A percentile compares a stretch with the other conserved stretches of the same genome.
Evolutionary conservation across 2,329 filamentous ascomycete genomes (phyloP).

Genomic region (Penicillium aurantiogriseum): DNA sequence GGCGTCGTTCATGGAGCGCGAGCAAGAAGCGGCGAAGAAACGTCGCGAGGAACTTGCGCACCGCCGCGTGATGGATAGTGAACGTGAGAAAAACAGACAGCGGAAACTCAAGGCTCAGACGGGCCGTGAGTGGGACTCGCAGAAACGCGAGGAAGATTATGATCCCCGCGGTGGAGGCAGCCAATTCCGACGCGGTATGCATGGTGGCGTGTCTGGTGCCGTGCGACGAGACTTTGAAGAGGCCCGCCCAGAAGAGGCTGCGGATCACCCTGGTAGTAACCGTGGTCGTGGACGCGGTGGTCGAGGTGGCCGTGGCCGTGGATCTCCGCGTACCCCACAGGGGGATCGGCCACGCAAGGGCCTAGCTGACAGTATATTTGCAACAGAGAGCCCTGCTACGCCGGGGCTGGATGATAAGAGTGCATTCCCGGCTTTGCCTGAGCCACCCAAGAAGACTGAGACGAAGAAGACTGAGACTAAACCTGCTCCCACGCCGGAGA

Average conservation of each 20-base stretch:
- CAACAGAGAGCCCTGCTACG: slow-evolving; percentile 14
- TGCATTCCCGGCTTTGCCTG: slow-evolving; percentile 39
- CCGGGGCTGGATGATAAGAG: slow-evolving; percentile 31
- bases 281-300: slow-evolving; percentile 32
- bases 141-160: slow-evolving; percentile 59
- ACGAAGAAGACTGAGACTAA: background rate
- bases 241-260: slow-evolving; percentile 24
- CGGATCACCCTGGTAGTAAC: slow-evolving; percentile 22
- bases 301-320: slow-evolving; percentile 29
- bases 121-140: slow-evolving; percentile 62
- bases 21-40: slow-evolving; percentile 57
- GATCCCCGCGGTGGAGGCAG: slow-evolving; percentile 42
- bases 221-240: slow-evolving; percentile 32
- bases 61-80: slow-evolving; percentile 59
- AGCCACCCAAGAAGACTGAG: slow-evolving; percentile 23
- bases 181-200: slow-evolving; percentile 51
- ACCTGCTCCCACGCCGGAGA: slow-evolving; percentile 1
- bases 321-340: slow-evolving; percentile 25
- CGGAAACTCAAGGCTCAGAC: slow-evolving; percentile 59
- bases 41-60: slow-evolving; percentile 52
- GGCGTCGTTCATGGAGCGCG: slow-evolving; percentile 62
- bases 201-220: slow-evolving; percentile 50
- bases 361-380: slow-evolving; percentile 14
- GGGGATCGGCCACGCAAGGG: slow-evolving; percentile 23
- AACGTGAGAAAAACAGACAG: slow-evolving; percentile 60